These are phyloP conservation scores for Solanum pennellii DNA, from an alignment of 257 asterid genomes.

Conservation along the genomic window DNA sequence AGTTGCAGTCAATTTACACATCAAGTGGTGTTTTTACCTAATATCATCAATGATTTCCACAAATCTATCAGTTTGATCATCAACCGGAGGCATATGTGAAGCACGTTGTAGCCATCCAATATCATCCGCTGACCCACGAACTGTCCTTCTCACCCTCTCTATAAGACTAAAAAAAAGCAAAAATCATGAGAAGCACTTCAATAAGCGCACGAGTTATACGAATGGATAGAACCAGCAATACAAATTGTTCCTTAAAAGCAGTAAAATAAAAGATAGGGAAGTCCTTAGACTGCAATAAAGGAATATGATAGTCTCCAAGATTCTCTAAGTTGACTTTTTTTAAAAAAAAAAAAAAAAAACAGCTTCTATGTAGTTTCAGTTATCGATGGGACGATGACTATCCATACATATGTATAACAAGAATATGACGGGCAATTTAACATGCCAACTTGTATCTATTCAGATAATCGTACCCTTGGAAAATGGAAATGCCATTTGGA, in stretches of 20 bases:
- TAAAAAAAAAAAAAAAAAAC: not conserved
- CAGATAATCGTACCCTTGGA: slow-evolving; percentile 59
- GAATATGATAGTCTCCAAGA: not conserved
- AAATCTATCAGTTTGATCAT: slow-evolving; percentile 79
- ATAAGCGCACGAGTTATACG: not conserved
- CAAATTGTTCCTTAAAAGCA: not conserved
- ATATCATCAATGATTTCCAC: slow-evolving; percentile 69
- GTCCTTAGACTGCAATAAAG: not conserved
- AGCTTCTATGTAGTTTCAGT: not conserved
- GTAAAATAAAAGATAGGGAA: not conserved
- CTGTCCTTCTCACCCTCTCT: slow-evolving; percentile 68
- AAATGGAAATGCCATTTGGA: slow-evolving; percentile 50
- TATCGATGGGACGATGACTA: not conserved
- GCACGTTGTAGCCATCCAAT: slow-evolving; percentile 86
- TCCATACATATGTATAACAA: not conserved
- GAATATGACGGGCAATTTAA: not conserved
- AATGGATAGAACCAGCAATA: not conserved
- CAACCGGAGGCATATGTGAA: slow-evolving; percentile 79
- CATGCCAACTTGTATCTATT: not conserved
- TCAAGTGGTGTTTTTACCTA: slow-evolving; percentile 25
- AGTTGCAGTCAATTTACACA: not conserved
- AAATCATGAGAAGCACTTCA: not conserved
- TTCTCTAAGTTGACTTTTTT: not conserved
- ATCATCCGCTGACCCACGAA: slow-evolving; percentile 95
- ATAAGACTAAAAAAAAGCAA: slow-evolving; percentile 17